Evolutionary conservation across 106 monocot genomes (phyloP), one percentile per base, ranked within the genome.

Genomic region (Narthecium ossifragum): DNA sequence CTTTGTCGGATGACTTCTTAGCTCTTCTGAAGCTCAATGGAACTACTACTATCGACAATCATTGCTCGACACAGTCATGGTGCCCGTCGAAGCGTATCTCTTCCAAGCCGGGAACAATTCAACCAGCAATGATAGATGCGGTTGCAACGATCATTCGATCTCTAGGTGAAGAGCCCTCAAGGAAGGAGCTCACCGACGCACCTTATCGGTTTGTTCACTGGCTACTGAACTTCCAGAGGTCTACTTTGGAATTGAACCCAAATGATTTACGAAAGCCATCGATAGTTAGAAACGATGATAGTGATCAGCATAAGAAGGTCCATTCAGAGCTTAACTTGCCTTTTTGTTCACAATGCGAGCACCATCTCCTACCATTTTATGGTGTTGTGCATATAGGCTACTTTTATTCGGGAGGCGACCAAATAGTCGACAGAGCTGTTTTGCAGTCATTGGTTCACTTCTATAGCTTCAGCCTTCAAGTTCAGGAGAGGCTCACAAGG

Each of bases 291-390:
- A 67, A 46, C 17, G 45, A 43, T 59, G 31, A 26, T 49, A 23
- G n/a, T 5, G n/a, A 66, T 18, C 34, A 56, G 18, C 59, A 48
- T 27, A 45, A 22, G 29, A 61, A 53, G 38, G 46, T 78, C 6
- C 65, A 36, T 39, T 72, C 78, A 17, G 87, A 78, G 52, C 71
- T 98, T 30, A 90, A 71, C 67, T 46, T 98, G 52, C 87, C 80
- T 6, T 84, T 98, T 41, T 98, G 83, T 47, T 73, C 96, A 25
- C 96, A 87, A 23, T 98, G 96, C 48, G 90, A 98, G 65, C 90
- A 90, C 56, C 96, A 98, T 69, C 87, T 98, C 15, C 55, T 90
- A 23, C 90, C 90, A 32, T 90, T 98, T 63, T 71, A 90, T 59
- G 98, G 98, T 45, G 78, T 91, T 5, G 98, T 82, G 38, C 91